These are phyloP conservation scores for Mimosa bimucronata DNA, from an alignment of 306 rosid genomes.

Conservation along the genomic window DNA sequence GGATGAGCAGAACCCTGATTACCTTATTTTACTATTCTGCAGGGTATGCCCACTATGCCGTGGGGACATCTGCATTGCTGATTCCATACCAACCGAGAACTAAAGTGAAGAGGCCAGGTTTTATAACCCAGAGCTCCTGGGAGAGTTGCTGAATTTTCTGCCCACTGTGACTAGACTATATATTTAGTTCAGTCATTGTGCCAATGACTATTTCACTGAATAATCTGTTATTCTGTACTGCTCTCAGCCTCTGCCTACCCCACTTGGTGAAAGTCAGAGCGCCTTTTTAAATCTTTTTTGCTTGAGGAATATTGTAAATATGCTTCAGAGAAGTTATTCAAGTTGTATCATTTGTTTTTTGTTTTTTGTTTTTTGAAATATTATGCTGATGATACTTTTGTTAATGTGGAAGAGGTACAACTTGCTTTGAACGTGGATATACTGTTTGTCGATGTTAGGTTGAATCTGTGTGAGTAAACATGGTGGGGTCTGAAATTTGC, in stretches of 20 bases:
- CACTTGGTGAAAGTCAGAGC: slow-evolving; percentile 17
- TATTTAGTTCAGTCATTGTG: slow-evolving; percentile 50
- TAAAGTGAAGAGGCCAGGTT: slow-evolving; percentile 45
- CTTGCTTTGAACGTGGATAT: not conserved
- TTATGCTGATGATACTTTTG: slow-evolving; percentile 20
- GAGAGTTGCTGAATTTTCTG: slow-evolving; percentile 30
- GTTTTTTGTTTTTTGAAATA: not conserved
- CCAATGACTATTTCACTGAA: slow-evolving; percentile 46
- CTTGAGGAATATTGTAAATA: slow-evolving; percentile 38
- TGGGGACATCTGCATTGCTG: slow-evolving; percentile 81
- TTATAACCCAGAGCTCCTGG: slow-evolving; percentile 18
- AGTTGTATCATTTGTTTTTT: slow-evolving; percentile 7
- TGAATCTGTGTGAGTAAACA: not conserved
- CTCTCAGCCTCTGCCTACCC: slow-evolving; percentile 19
- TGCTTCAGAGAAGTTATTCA: slow-evolving; percentile 29
- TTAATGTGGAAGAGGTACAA: slow-evolving; percentile 1
- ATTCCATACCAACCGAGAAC: slow-evolving; percentile 51
- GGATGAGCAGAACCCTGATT: slow-evolving; percentile 10
- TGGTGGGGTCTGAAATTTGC: slow-evolving; percentile 25
- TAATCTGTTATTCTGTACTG: slow-evolving; percentile 40
- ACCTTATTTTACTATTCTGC: slow-evolving; percentile 31
- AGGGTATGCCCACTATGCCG: slow-evolving; percentile 99
- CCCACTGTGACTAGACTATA: slow-evolving; percentile 29
- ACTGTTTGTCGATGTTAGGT: not conserved
- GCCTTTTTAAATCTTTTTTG: not conserved